These are phyloP conservation scores for Conidiobolus incongruus DNA, from an alignment of 371 early-diverging fungal genomes.

Conservation along the genomic window DNA sequence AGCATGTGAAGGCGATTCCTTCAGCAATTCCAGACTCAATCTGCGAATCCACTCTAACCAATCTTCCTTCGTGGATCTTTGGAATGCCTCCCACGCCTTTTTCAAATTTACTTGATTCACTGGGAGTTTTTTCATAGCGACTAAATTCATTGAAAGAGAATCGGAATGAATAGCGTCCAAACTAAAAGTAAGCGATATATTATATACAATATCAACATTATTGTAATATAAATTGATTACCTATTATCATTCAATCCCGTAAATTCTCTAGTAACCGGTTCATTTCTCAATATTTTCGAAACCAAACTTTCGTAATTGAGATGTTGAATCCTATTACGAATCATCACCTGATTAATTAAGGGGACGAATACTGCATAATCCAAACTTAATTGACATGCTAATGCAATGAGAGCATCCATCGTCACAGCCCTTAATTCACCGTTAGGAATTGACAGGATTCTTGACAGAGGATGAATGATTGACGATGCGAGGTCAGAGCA, in stretches of 20 bases:
- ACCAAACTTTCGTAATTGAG: neutral
- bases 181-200: too few relatives aligned
- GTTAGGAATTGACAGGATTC: slow-evolving; percentile 30
- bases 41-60: slow-evolving; percentile 93
- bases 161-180: too few relatives aligned
- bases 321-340: neutral
- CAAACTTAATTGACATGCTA: slow-evolving; percentile 66
- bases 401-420: slow-evolving; percentile 62
- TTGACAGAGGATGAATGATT: slow-evolving; percentile 78
- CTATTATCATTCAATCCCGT: neutral
- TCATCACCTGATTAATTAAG: slow-evolving; percentile 15
- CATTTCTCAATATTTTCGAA: neutral
- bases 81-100: slow-evolving; percentile 82
- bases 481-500: slow-evolving; percentile 78
- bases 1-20: slow-evolving; percentile 88
- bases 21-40: slow-evolving; percentile 75
- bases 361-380: slow-evolving; percentile 84
- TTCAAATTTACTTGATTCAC: slow-evolving; percentile 76
- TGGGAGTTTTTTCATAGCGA: slow-evolving; percentile 44
- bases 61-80: slow-evolving; percentile 77
- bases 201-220: too few relatives aligned
- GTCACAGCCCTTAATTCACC: slow-evolving; percentile 37
- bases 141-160: too few relatives aligned
- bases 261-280: neutral
- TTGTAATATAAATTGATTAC: neutral